Base-by-base conservation (phyloP, 371 early-diverging fungal genomes). In the Lichtheimia ramosa region DNA sequence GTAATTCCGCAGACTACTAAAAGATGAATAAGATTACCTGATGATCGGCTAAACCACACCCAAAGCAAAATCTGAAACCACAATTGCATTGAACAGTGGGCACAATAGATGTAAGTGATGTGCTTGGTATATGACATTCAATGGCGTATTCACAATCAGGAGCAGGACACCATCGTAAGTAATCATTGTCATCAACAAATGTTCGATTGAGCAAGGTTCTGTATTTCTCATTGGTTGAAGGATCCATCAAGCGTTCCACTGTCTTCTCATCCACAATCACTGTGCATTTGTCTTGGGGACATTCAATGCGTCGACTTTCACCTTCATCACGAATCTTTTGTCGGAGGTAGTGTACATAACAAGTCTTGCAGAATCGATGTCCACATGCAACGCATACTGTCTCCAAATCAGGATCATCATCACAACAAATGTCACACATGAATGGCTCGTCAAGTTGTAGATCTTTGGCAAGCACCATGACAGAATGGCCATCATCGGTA, bases 111-210 rank as follows among this genome's bases (percentile, higher is more conserved):
- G 73, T 71, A 41, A 94, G 77, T n/a, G 88, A 80, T 8, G 90
- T 73, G 43, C 74, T 73, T 1, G 91, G 84, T 8, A 92, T 82
- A 57, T 83, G 86, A 69, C 96, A 97, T 68, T 97, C 93, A 46
- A 97, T 80, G 14, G 93, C 97, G 66, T 90, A 92, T 68, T 94
- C 92, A 73, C 99, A 98, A 65, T 94, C 91, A 21, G 97, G 96
- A 10, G 92, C 93, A 14, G 99, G 97, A 64, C 99, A 98, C 96
- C 96, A 97, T 25, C 90, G 81, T 39, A 96, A 69, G 48, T 75
- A 81, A 41, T 84, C 82, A 54, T 85, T 82, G 64, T 96, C 96
- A 58, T 92, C 92, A 18, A 98, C 97, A 78, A 89, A 98, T 1
- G 92, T 90, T 46, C 93, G 84, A 27, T 93, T 84, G 46, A 95